phyloP scores from a whole-genome alignment of 257 asterid genomes.

The Solanum tarapatanum region DNA sequence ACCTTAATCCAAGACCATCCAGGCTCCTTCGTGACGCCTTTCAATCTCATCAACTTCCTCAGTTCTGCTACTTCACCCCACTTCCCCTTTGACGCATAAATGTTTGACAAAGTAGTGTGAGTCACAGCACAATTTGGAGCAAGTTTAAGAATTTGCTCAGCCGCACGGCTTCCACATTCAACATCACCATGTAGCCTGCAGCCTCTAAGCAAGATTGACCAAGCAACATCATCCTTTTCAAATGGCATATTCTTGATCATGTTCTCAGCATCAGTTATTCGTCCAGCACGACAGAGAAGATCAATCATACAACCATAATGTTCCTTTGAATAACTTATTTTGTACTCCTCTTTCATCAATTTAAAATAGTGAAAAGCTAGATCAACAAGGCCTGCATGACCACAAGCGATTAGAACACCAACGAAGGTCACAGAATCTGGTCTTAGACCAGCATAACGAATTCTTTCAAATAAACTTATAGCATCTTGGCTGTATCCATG shows the following conservation, averaged over 20 bases:
- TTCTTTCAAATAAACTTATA: slow-evolving; percentile 53
- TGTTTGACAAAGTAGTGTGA: slow-evolving; percentile 65
- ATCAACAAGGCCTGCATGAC: slow-evolving; percentile 69
- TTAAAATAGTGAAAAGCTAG: slow-evolving; percentile 64
- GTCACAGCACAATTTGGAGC: slow-evolving; percentile 81
- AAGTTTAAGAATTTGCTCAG: slow-evolving; percentile 45
- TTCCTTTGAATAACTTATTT: slow-evolving; percentile 52
- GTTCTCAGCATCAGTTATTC: slow-evolving; percentile 55
- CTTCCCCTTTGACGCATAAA: slow-evolving; percentile 64
- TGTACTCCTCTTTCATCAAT: slow-evolving; percentile 41
- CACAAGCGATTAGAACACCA: slow-evolving; percentile 81
- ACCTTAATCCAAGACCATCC: slow-evolving; percentile 91
- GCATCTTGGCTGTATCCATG: slow-evolving; percentile 80
- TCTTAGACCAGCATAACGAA: slow-evolving; percentile 32
- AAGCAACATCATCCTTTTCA: slow-evolving; percentile 63
- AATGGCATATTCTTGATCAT: slow-evolving; percentile 76
- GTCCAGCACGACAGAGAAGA: slow-evolving; percentile 83
- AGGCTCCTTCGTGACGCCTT: slow-evolving; percentile 75
- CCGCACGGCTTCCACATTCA: slow-evolving; percentile 48
- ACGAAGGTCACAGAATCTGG: slow-evolving; percentile 75
- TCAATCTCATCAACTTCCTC: slow-evolving; percentile 70
- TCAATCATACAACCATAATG: slow-evolving; percentile 94
- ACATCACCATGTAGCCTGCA: slow-evolving; percentile 60
- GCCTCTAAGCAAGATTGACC: slow-evolving; percentile 77
- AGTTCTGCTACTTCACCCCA: slow-evolving; percentile 70